phyloP scores from a whole-genome alignment of 768 basidiomycete species.

The Lactarius hengduanensis region DNA sequence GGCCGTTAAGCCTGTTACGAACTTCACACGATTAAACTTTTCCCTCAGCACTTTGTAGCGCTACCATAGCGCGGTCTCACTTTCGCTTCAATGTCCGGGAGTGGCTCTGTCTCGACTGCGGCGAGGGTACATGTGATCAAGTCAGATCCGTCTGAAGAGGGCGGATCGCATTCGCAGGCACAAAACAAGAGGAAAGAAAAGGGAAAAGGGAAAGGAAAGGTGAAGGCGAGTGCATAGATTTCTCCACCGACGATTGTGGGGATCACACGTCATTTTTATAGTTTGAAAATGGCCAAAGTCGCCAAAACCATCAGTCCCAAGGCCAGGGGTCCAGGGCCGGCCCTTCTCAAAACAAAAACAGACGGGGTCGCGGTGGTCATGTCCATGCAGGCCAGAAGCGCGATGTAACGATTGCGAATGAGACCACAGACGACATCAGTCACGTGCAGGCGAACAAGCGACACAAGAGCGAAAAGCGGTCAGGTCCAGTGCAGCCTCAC shows the following conservation, averaged over 20 bases:
- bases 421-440: background rate
- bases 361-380: background rate
- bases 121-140: slow-evolving; percentile 8
- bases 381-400: slow-evolving; percentile 7
- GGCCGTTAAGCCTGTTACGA: background rate
- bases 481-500: slow-evolving; percentile 9
- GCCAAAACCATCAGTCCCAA: background rate
- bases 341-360: background rate
- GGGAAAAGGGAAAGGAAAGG: background rate
- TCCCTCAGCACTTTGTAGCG: background rate
- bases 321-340: background rate
- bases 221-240: background rate
- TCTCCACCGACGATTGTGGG: background rate
- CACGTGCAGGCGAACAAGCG: background rate
- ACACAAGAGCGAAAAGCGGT: background rate
- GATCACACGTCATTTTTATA: background rate
- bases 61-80: background rate
- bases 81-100: background rate
- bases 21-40: background rate
- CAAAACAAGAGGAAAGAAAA: background rate
- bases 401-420: background rate
- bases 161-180: background rate
- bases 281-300: background rate
- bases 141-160: background rate
- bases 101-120: background rate